Conservation (phyloP, 2,329 filamentous ascomycete species). For the Penicillium expansum region DNA sequence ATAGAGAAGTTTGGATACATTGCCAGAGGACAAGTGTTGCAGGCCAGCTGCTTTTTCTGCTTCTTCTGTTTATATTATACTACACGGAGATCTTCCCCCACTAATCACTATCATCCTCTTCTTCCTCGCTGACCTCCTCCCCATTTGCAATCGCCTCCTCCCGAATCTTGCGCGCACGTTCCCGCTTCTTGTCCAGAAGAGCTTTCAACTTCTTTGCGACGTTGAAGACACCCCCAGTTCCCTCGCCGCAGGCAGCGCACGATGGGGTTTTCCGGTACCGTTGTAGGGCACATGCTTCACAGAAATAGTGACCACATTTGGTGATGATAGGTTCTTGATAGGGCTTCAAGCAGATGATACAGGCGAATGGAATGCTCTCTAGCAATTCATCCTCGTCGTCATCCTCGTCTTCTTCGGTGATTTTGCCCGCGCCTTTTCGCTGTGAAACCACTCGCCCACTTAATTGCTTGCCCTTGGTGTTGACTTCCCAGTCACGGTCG, state of each 20-base stretch:
- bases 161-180: constrained; percentile 54
- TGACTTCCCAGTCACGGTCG: constrained; percentile 88
- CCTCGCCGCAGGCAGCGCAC: constrained; percentile 80
- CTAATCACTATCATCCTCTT: constrained; percentile 34
- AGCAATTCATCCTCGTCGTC: constrained; percentile 68
- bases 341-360: constrained; percentile 75
- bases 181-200: constrained; percentile 68
- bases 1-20: not conserved
- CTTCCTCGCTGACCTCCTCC: constrained; percentile 51
- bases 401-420: constrained; percentile 51
- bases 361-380: constrained; percentile 83
- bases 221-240: constrained; percentile 89
- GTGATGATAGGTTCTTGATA: constrained; percentile 83
- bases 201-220: constrained; percentile 78
- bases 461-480: constrained; percentile 58
- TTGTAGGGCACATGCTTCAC: constrained; percentile 81
- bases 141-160: constrained; percentile 54
- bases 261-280: constrained; percentile 82
- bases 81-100: constrained; percentile 1
- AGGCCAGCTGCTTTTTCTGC: constrained; percentile 6
- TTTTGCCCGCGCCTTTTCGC: constrained; percentile 43
- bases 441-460: constrained; percentile 51
- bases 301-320: constrained; percentile 94
- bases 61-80: constrained; percentile 2
- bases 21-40: not conserved